Base-by-base conservation (phyloP, 345 rosid species). In the Populus euphratica region DNA sequence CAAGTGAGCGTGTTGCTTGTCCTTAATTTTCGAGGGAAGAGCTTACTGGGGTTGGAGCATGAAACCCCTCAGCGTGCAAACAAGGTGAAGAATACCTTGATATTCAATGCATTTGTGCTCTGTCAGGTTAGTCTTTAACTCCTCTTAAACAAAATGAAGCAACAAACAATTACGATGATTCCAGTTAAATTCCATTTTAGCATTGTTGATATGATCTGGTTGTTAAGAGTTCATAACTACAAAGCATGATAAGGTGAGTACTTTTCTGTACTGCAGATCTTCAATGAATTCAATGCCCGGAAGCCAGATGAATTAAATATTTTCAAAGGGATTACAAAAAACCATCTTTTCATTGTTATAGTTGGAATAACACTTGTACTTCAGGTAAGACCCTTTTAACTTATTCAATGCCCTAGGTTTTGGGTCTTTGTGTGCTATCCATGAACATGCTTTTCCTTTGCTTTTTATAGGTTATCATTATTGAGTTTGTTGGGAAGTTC, bases 401-500 rank as follows among this genome's bases (percentile, higher is more conserved):
- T 63, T 39, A n/a, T 77, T 69, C 21, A 29, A 4, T 65, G 21
- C 44, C 36, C 25, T 49, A n/a, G 44, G 72, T 70, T 36, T 35
- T 39, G 29, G 44, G 21, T 38, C 27, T 39, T 66, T n/a, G 10
- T 65, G 43, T 36, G 6, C 5, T 75, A 31, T 52, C 11, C 29
- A 72, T 41, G 31, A 2, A 3, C 21, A 20, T 20, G 11, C 33
- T 20, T 49, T 8, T 27, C 6, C 41, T 18, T 49, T 21, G 69
- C 12, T 64, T 25, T 31, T 7, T 76, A 29, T 14, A 82, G 84
- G 44, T 82, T 25, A 41, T 82, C 54, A 82, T 82, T n/a, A 70
- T 82, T n/a, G 90, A 90, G 83, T 93, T 93, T 80, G 89, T 95
- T 1, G 98, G 99, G 27, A 89, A 88, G 64, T 95, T 95, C 80